A percentile compares a stretch with the other conserved stretches of the same genome.
Evolutionary conservation across 805 yeast species (phyloP).

Genomic region (Sungouiella blattae): DNA sequence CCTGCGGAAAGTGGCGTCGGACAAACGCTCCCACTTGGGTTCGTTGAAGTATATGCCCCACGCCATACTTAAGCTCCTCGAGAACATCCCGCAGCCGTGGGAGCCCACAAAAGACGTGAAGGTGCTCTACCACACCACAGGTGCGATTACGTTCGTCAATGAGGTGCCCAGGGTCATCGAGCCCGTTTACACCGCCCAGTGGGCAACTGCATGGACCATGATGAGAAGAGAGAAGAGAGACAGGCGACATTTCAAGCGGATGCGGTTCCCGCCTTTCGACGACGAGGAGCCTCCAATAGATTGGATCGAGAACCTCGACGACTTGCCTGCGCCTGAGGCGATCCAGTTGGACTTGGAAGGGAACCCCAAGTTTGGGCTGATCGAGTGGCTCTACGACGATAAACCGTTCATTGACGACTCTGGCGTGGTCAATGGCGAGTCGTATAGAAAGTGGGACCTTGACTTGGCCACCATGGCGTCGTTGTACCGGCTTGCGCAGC

Average conservation of each 20-base stretch:
- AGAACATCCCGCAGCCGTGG: slow-evolving; percentile 99
- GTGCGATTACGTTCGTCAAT: slow-evolving; percentile 93
- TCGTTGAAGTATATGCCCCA: slow-evolving; percentile 95
- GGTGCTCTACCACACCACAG: slow-evolving; percentile 85
- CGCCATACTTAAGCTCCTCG: slow-evolving; percentile 82
- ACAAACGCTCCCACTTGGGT: slow-evolving; percentile 83
- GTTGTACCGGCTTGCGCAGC: slow-evolving; percentile 65
- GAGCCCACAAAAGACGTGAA: slow-evolving; percentile 80
- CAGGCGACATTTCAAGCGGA: slow-evolving; percentile 81
- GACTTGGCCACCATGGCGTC: slow-evolving; percentile 59
- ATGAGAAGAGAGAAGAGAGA: slow-evolving; percentile 96
- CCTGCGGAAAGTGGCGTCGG: slow-evolving; percentile 71
- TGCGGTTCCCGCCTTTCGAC: slow-evolving; percentile 94
- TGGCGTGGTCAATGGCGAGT: slow-evolving; percentile 64
- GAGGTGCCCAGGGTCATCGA: slow-evolving; percentile 90
- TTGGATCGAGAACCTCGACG: slow-evolving; percentile 77
- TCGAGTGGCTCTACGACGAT: slow-evolving; percentile 79
- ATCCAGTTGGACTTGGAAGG: slow-evolving; percentile 64
- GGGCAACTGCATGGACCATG: slow-evolving; percentile 90
- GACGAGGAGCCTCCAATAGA: slow-evolving; percentile 94
- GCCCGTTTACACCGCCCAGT: slow-evolving; percentile 88
- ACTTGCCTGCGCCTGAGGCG: slow-evolving; percentile 68
- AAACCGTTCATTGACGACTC: slow-evolving; percentile 63
- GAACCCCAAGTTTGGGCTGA: slow-evolving; percentile 52
- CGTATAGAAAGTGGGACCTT: slow-evolving; percentile 72